Evolutionary conservation across 805 yeast genomes (phyloP), one percentile per base, ranked within the genome.

Genomic region (Cyberlindnera petersonii): DNA sequence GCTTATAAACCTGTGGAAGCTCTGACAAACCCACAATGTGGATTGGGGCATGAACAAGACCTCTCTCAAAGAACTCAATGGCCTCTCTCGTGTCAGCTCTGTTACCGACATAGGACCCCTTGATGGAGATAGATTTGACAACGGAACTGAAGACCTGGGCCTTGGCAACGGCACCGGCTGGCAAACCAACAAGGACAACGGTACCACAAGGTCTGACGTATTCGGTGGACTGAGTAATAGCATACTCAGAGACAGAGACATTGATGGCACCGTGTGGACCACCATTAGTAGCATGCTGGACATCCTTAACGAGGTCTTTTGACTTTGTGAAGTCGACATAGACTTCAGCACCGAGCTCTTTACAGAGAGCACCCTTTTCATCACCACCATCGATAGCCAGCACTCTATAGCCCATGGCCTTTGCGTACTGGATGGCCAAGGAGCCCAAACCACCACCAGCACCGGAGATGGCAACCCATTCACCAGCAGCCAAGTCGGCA

Each of bases 391-490:
- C 89, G 49, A 82, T 79, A 49, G 76, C 87, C 20, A 81, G 52
- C 32, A 80, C 85, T 68, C 74, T 73, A 63, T 67, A 69, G 55
- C 88, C 89, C 83, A 81, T 75, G 46, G 86, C 86, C 49, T 63
- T 71, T 45, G 85, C 88, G 65, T 78, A 82, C 66, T 82, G 88
- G 52, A 82, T 68, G 39, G 86, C 87, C 48, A 82, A 64, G 26
- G 86, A 69, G 57, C 88, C 89, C 62, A 82, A 71, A 58, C 89
- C 88, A 61, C 88, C 88, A 60, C 79, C 85, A 46, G 86, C 87
- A 66, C 89, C 88, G 41, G 86, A 77, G 46, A 82, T 68, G 44
- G 77, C 76, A 48, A 80, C 82, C 80, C 82, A 82, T 62, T 82
- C 78, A 56, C 89, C 88, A 18, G 88, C 69, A 36, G 50, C 48